phyloP scores from a whole-genome alignment of 441 rosid genomes.

The Kokia cookei region DNA sequence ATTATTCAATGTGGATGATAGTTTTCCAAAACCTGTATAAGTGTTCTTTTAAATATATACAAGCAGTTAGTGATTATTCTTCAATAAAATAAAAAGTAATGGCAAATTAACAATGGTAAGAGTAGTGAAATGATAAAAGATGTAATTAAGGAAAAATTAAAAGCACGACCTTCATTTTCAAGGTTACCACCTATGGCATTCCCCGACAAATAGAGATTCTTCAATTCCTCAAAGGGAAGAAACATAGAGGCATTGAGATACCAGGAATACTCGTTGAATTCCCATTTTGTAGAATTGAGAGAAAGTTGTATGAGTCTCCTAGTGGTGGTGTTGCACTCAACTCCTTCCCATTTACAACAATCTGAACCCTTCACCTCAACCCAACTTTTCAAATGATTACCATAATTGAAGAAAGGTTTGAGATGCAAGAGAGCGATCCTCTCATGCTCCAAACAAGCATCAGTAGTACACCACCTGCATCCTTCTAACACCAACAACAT shows the following conservation, averaged over 20 bases:
- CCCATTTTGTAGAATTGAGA: neutral
- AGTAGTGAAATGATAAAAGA: neutral
- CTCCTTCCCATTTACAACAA: neutral
- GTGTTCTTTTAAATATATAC: no score
- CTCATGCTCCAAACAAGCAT: neutral
- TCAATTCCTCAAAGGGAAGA: neutral
- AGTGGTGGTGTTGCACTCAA: neutral
- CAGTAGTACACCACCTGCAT: neutral
- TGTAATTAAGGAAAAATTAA: neutral
- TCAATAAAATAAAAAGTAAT: no score
- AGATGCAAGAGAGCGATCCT: constrained; percentile 1
- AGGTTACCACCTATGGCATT: neutral
- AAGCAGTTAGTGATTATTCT: no score
- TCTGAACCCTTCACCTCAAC: neutral
- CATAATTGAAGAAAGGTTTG: neutral
- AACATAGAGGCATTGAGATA: neutral
- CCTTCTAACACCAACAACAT: neutral
- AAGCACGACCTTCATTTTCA: constrained; percentile 9
- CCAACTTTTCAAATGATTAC: neutral
- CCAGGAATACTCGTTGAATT: neutral
- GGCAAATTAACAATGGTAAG: neutral
- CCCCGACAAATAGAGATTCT: neutral
- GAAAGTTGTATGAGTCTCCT: neutral
- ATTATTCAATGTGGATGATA: neutral
- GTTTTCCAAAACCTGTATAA: neutral